phyloP scores from a whole-genome alignment of 2,329 filamentous ascomycete species.

The Xylariaceae sp. region DNA sequence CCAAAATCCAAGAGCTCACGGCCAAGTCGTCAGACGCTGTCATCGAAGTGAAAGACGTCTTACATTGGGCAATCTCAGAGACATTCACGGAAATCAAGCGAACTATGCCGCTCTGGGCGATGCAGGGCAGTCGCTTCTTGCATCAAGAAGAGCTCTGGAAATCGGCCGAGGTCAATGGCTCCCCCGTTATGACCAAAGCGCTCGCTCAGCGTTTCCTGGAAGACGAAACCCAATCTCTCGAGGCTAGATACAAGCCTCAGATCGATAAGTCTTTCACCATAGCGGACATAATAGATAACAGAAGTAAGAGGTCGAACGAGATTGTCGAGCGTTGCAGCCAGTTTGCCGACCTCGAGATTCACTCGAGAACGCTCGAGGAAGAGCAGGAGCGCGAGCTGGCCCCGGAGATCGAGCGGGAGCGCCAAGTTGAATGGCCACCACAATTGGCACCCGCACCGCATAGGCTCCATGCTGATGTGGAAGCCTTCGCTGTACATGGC shows the following conservation, averaged over 20 bases:
- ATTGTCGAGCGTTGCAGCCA: conserved; percentile 5
- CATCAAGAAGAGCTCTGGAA: conserved; percentile 14
- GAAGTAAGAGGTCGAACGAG: neutral
- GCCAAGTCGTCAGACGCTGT: neutral
- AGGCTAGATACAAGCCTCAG: conserved; percentile 9
- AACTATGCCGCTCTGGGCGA: conserved; percentile 16
- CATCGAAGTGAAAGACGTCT: conserved; percentile 1
- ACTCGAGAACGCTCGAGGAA: conserved; percentile 11
- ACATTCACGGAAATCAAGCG: conserved; percentile 11
- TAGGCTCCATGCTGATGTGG: conserved; percentile 7
- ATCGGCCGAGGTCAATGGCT: neutral
- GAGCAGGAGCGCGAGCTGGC: conserved; percentile 20
- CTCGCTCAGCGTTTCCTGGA: conserved; percentile 8
- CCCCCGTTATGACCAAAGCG: neutral
- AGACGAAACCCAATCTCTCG: conserved; percentile 10
- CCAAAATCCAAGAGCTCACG: conserved; percentile 1
- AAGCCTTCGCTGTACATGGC: conserved; percentile 4
- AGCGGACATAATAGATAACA: neutral
- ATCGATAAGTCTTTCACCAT: neutral
- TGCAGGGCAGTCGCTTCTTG: conserved; percentile 12
- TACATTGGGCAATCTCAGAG: conserved; percentile 13
- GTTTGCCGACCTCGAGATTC: conserved; percentile 8
- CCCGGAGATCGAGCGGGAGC: conserved; percentile 15
- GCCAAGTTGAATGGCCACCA: conserved; percentile 7
- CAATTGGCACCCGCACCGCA: conserved; percentile 7